phyloP scores from a whole-genome alignment of 2,329 filamentous ascomycete species.

The Thelonectria discophora region DNA sequence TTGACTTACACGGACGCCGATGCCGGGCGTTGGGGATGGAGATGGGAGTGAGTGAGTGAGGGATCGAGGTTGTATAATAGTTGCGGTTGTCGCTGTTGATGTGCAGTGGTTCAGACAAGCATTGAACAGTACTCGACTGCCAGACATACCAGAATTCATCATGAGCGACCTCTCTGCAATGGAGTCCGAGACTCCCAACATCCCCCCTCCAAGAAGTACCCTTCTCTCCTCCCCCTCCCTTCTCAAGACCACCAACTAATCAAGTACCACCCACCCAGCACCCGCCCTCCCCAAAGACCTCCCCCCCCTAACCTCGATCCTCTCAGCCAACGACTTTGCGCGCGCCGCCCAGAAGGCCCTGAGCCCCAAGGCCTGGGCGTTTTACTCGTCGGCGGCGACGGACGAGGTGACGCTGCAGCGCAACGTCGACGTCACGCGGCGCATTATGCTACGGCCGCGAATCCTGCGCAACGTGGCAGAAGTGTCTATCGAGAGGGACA shows the following conservation, averaged over 20 bases:
- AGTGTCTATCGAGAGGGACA: conserved; percentile 60
- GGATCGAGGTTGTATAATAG: no score
- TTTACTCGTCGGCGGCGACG: conserved; percentile 72
- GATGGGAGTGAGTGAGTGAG: no score
- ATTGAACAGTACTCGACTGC: background rate
- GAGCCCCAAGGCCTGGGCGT: conserved; percentile 73
- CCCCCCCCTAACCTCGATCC: conserved; percentile 35
- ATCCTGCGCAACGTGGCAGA: conserved; percentile 64
- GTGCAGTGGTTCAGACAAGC: background rate
- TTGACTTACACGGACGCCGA: conserved; percentile 23
- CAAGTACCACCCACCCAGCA: conserved; percentile 20
- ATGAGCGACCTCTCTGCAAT: conserved; percentile 43
- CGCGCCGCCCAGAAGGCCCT: conserved; percentile 63
- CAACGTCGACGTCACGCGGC: conserved; percentile 63
- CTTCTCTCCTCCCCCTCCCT: background rate
- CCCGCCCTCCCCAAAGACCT: conserved; percentile 28
- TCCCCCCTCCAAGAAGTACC: conserved; percentile 37
- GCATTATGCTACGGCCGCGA: conserved; percentile 67
- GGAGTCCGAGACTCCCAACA: conserved; percentile 41
- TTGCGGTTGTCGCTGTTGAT: background rate
- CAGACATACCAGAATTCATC: background rate
- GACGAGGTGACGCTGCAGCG: conserved; percentile 64
- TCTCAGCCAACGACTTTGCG: conserved; percentile 64
- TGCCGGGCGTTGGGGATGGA: conserved; percentile 5
- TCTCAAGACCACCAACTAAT: background rate